phyloP scores from a whole-genome alignment of 495 filamentous ascomycete genomes.

The Sabuloglossum arenarium region DNA sequence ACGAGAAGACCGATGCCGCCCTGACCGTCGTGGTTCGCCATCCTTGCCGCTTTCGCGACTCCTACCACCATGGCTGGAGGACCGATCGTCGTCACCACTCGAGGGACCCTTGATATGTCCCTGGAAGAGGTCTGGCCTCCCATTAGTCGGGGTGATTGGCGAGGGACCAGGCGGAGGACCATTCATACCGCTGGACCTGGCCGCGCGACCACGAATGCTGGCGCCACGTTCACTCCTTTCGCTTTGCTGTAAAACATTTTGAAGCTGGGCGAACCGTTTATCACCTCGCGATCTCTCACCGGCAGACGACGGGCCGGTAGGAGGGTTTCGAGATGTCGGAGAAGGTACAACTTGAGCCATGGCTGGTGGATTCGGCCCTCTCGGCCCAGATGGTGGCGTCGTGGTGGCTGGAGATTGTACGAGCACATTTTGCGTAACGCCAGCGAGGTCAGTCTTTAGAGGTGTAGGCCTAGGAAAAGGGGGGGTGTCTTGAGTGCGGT shows the following conservation, averaged over 20 bases:
- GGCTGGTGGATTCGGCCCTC: not conserved
- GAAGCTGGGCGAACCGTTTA: conserved; percentile 6
- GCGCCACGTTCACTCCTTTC: not conserved
- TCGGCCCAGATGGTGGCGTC: not conserved
- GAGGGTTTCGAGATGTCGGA: conserved; percentile 3
- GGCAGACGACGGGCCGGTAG: conserved; percentile 1
- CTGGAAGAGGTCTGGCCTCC: conserved; percentile 1
- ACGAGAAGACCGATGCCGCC: not conserved
- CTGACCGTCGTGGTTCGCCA: conserved; percentile 4
- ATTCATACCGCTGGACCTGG: conserved; percentile 1
- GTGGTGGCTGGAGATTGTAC: not conserved
- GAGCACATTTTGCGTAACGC: not conserved
- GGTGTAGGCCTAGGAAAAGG: not conserved
- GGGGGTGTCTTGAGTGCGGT: not conserved
- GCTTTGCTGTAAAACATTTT: conserved; percentile 6
- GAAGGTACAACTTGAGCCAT: not conserved
- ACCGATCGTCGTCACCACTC: not conserved
- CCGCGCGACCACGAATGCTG: conserved; percentile 2
- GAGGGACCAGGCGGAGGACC: conserved; percentile 1
- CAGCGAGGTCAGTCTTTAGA: not conserved
- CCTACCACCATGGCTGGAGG: not conserved
- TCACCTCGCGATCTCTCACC: conserved; percentile 1
- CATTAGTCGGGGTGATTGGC: conserved; percentile 1
- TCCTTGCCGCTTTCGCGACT: conserved; percentile 1
- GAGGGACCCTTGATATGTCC: not conserved